Evolutionary conservation across 2,329 filamentous ascomycete species (phyloP).

Genomic region (Cladosporium sp.): DNA sequence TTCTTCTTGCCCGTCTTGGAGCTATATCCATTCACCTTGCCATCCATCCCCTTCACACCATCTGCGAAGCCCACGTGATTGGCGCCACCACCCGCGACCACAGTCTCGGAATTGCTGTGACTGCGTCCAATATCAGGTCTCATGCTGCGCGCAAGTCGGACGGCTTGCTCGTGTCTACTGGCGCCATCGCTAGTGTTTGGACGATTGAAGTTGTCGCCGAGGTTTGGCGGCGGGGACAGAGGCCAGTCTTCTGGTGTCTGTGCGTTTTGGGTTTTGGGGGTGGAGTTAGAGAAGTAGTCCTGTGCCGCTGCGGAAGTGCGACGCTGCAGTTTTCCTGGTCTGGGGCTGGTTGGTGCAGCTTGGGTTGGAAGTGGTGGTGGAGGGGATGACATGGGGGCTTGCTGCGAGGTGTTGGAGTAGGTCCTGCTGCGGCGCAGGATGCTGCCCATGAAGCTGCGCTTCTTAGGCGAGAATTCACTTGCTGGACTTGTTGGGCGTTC

Average conservation of each 20-base stretch:
- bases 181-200: conserved; percentile 31
- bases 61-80: conserved; percentile 9
- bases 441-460: conserved; percentile 31
- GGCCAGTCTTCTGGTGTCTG: conserved; percentile 41
- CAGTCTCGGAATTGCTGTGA: conserved; percentile 16
- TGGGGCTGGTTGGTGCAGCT: conserved; percentile 40
- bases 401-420: conserved; percentile 23
- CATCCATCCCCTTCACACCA: conserved; percentile 14
- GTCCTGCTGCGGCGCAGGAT: conserved; percentile 32
- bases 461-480: conserved; percentile 14
- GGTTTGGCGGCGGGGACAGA: conserved; percentile 32
- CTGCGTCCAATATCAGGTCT: conserved; percentile 19
- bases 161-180: conserved; percentile 22
- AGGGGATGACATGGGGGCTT: conserved; percentile 18
- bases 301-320: conserved; percentile 18
- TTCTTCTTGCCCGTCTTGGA: conserved; percentile 51
- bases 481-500: background rate
- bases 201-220: conserved; percentile 14
- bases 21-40: conserved; percentile 28
- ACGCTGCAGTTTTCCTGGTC: conserved; percentile 32
- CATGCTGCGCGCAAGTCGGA: conserved; percentile 21
- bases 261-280: background rate
- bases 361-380: conserved; percentile 11
- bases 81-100: conserved; percentile 1
- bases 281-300: conserved; percentile 9